Conservation (phyloP, 2,329 filamentous ascomycete species). For the Ramularia endophylla region DNA sequence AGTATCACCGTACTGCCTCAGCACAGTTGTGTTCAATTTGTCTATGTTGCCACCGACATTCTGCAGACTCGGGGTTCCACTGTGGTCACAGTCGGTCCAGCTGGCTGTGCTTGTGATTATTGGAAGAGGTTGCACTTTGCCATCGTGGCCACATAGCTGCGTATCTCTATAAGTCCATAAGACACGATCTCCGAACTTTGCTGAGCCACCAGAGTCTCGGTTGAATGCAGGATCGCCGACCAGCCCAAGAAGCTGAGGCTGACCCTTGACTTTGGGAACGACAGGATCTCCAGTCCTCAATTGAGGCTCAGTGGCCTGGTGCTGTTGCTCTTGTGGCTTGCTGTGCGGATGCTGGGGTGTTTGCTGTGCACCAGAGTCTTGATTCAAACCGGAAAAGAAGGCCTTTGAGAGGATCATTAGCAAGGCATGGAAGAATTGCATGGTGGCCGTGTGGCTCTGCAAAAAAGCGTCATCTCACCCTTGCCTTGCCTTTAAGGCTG, state of each 20-base stretch:
- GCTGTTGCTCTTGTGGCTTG: neutral
- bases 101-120: constrained; percentile 16
- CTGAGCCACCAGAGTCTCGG: constrained; percentile 14
- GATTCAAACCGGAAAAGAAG: neutral
- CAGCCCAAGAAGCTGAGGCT: constrained; percentile 10
- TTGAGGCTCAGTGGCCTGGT: neutral
- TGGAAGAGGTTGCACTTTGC: constrained; percentile 12
- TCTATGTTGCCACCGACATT: constrained; percentile 1
- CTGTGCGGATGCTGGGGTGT: neutral
- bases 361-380: neutral
- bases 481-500: neutral
- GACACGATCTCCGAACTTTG: constrained; percentile 12
- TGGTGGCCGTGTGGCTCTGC: neutral
- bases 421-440: neutral
- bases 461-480: neutral
- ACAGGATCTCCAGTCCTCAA: constrained; percentile 5
- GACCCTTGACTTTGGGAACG: constrained; percentile 11
- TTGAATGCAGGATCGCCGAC: constrained; percentile 13
- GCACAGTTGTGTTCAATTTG: constrained; percentile 6
- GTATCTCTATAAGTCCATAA: constrained; percentile 17
- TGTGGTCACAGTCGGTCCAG: constrained; percentile 13
- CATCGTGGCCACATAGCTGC: constrained; percentile 11
- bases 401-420: neutral
- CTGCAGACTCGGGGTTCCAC: constrained; percentile 12
- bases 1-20: constrained; percentile 12